Percentiles rank a stretch among this genome's conserved stretches.
Conservation (phyloP, 164 flowering plant genomes). For the Tinospora cordifolia region DNA sequence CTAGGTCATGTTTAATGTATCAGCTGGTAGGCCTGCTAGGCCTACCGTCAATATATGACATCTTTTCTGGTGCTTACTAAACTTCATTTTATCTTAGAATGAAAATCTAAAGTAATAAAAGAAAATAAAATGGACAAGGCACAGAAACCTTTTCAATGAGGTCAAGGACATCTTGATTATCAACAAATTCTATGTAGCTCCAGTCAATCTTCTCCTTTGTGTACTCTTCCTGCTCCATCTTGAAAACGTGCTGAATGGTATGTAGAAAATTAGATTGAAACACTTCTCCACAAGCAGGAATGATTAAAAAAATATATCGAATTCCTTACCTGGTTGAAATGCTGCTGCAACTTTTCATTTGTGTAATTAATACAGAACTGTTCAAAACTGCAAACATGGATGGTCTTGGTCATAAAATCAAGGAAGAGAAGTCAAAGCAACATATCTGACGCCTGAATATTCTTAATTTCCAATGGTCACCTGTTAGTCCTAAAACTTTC, state of each 20-base stretch:
- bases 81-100: not conserved
- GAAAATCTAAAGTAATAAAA: not conserved
- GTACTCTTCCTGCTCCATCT: slow-evolving; percentile 94
- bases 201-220: slow-evolving; percentile 76
- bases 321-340: slow-evolving; percentile 82
- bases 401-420: not conserved
- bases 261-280: slow-evolving; percentile 6
- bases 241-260: slow-evolving; percentile 76
- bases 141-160: slow-evolving; percentile 76
- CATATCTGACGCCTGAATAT: not conserved
- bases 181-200: slow-evolving; percentile 94
- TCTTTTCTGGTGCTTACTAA: not conserved
- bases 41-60: not conserved
- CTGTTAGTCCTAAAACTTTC: slow-evolving; percentile 90
- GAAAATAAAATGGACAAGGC: slow-evolving; percentile 1
- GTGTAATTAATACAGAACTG: slow-evolving; percentile 92
- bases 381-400: slow-evolving; percentile 48
- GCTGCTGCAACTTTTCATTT: slow-evolving; percentile 96
- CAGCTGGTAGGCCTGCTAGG: not conserved
- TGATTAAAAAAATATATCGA: slow-evolving; percentile 7
- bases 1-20: not conserved
- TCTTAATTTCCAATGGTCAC: slow-evolving; percentile 28
- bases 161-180: slow-evolving; percentile 87
- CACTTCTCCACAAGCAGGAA: slow-evolving; percentile 5
- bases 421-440: not conserved